Percentiles rank a stretch among this genome's conserved stretches.
phyloP scores from a whole-genome alignment of 257 asterid genomes.

The Apocynum venetum region DNA sequence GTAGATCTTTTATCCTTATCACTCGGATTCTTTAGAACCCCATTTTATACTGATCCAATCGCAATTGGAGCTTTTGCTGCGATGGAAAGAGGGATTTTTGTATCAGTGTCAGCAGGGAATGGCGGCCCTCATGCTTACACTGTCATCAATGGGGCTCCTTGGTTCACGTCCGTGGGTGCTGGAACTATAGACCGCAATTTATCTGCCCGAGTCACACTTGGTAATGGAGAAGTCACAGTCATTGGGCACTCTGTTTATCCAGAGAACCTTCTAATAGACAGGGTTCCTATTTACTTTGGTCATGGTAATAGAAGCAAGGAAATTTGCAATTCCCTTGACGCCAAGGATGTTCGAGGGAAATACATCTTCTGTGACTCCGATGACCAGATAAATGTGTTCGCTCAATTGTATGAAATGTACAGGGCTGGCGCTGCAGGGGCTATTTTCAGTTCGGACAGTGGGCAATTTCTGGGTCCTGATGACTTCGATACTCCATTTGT shows the following conservation, averaged over 20 bases:
- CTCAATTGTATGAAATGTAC: slow-evolving; percentile 3
- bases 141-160: slow-evolving; percentile 18
- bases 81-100: slow-evolving; percentile 15
- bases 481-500: slow-evolving; percentile 17
- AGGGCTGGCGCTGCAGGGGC: slow-evolving; percentile 13
- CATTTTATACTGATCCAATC: slow-evolving; percentile 19
- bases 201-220: slow-evolving; percentile 18
- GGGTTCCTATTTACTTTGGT: slow-evolving; percentile 10
- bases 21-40: slow-evolving; percentile 17
- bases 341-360: slow-evolving; percentile 7
- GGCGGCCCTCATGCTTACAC: slow-evolving; percentile 17
- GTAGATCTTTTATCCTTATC: slow-evolving; percentile 18
- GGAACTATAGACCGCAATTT: slow-evolving; percentile 22
- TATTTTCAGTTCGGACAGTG: slow-evolving; percentile 13
- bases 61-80: slow-evolving; percentile 22
- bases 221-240: slow-evolving; percentile 1
- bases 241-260: slow-evolving; percentile 15
- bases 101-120: slow-evolving; percentile 22
- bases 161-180: slow-evolving; percentile 17
- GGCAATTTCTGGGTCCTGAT: not conserved
- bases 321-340: slow-evolving; percentile 13
- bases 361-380: slow-evolving; percentile 16
- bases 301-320: slow-evolving; percentile 15
- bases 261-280: slow-evolving; percentile 14
- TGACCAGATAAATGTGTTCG: not conserved